Conservation (phyloP, 108 stramenopile species). For the Schizochytrium sp. region DNA sequence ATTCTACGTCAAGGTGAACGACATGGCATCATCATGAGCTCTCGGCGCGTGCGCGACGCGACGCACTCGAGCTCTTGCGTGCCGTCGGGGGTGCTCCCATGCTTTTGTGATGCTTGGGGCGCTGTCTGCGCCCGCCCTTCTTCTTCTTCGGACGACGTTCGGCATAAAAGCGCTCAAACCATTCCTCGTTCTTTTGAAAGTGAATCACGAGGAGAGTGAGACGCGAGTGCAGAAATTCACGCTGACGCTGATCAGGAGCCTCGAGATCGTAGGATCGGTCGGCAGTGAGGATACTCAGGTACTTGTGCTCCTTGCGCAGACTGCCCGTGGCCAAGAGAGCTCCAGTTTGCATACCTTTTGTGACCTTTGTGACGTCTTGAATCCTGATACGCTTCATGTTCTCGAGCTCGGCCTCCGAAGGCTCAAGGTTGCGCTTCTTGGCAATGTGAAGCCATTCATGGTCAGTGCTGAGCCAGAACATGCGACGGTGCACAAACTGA, state of each 20-base stretch:
- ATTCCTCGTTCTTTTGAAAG: slow-evolving; percentile 13
- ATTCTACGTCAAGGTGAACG: no score
- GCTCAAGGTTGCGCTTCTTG: slow-evolving; percentile 15
- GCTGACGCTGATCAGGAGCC: not conserved
- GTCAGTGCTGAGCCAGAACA: not conserved
- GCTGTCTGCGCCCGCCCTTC: not conserved
- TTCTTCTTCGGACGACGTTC: not conserved
- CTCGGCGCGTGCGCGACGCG: no score
- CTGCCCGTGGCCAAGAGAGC: not conserved
- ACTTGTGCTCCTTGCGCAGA: not conserved
- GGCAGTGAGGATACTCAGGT: not conserved
- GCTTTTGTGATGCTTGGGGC: not conserved
- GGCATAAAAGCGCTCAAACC: not conserved
- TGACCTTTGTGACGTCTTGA: not conserved
- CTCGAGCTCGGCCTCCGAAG: not conserved
- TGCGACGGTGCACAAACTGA: not conserved
- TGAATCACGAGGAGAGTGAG: not conserved
- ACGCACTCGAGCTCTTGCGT: not conserved
- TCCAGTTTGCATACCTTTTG: not conserved
- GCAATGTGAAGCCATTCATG: not conserved
- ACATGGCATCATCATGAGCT: no score
- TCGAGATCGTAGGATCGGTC: not conserved
- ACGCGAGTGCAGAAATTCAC: not conserved
- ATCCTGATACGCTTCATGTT: not conserved
- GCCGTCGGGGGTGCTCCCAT: not conserved